Base-by-base conservation (phyloP, 2,329 filamentous ascomycete species). In the Nemania bipapillata region DNA sequence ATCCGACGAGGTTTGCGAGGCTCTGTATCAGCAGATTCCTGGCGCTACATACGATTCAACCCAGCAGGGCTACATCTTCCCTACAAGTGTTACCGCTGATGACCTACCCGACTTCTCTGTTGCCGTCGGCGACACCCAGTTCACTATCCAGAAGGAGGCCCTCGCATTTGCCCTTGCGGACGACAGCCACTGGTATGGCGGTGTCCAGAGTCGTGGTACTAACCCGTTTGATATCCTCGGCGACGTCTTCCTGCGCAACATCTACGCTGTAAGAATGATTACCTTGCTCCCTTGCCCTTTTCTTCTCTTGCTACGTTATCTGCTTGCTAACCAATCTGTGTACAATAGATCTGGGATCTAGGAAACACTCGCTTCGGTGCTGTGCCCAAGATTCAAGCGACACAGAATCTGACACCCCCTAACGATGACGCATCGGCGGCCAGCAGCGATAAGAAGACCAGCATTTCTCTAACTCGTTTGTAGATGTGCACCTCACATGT, bases 51-150 rank as follows among this genome's bases (percentile, higher is more conserved):
- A 89, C 74, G 85, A 89, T 69, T 73, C 79, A 6, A 74, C 78
- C 3, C 83, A 87, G 65, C 89, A 91, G 76, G 90, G 89, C 42
- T 93, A 86, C 75, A 79, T 89, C 37, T 90, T 89, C 77, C 90
- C 91, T 0, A 82, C 81, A 17, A 80, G 77, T 35, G 85, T 85
- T 4, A 80, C 84, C 2, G 78, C 79, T 0, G 83, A 86, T 12
- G 76, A 88, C 45, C 81, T 92, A 1, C 91, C 91, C 0, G 81
- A 82, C 1, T 82, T 93, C 64, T 85, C 84, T 2, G 83, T 92
- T 65, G 88, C 87, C 4, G 85, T 93, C 53, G 90, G 90, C 8
- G 84, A 85, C 67, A 85, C 83, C 71, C 83, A 84, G 54, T 89
- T 90, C 74, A 78, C 81, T 20, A 83, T 91, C 63, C 86, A 89